Evolutionary conservation across 1,284 basidiomycete species (phyloP), one percentile per base, ranked within the genome.

Genomic region (Microbotryum lychnidis-dioicae): DNA sequence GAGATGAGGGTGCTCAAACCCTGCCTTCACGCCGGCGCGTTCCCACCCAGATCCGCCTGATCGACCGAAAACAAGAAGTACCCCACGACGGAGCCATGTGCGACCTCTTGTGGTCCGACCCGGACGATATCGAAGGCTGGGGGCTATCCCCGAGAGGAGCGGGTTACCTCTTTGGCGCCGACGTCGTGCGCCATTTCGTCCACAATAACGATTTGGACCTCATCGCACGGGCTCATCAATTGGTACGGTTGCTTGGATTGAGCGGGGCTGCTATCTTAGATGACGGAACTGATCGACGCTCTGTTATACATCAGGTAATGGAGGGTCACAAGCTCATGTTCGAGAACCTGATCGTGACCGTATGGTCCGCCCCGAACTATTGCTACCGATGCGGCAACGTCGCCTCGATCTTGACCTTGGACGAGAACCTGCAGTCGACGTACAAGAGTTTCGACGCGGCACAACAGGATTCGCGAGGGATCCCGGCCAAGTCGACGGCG

Each of bases 41-140:
- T 14, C 33, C 23, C 23, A 6, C n/a, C 4, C 76, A 97, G 91
- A 97, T 98, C 73, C 87, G 94, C 51, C 82, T 85, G 48, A 94
- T 98, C 69, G 94, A 97, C 79, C 79, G 94, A 42, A 93, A 96
- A 76, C 92, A 97, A 77, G 94, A 98, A 75, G 96, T 98, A 14
- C 94, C 94, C n/a, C 96, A 98, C 75, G 94, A 98, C 74, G 94
- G 96, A 10, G 86, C 92, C 9, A 97, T 98, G 93, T 98, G 94
- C 74, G 96, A 98, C 77, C 79, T 98, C 7, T 80, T 98, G 23
- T 98, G 94, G 94, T 97, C 92, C 60, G 94, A 98, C 80, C 96
- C 94, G 45, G 94, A 98, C 74, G 91, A 96, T 71, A 93, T 94
- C 60, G 80, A 80, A 55, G 91, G 91, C 29, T 97, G 94, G 94